A percentile compares a stretch with the other conserved stretches of the same genome.
Evolutionary conservation across 352 stramenopile species (phyloP).

Genomic region (Phytophthora fragariaefolia): DNA sequence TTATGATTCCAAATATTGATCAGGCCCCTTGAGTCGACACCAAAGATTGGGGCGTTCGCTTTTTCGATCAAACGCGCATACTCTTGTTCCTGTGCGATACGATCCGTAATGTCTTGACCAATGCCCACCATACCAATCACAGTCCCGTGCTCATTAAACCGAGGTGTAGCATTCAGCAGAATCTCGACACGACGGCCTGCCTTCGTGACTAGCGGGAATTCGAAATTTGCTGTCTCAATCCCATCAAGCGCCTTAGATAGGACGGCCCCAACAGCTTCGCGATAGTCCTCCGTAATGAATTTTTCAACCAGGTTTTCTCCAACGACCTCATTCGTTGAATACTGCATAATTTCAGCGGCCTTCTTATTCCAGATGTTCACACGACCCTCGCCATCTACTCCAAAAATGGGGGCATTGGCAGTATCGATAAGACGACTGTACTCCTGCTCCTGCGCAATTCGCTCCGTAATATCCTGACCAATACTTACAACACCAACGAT

Average conservation of each 20-base stretch:
- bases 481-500: constrained; percentile 88
- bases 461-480: constrained; percentile 85
- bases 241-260: constrained; percentile 68
- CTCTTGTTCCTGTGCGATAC: constrained; percentile 78
- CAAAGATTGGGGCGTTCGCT: constrained; percentile 92
- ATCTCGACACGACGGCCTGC: constrained; percentile 80
- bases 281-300: constrained; percentile 89
- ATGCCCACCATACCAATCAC: constrained; percentile 92
- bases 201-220: constrained; percentile 89
- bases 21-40: constrained; percentile 72
- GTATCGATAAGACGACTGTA: constrained; percentile 90
- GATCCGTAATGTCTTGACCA: constrained; percentile 84
- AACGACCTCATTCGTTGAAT: constrained; percentile 89
- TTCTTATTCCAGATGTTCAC: constrained; percentile 95
- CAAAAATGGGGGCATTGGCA: constrained; percentile 91
- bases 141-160: constrained; percentile 79
- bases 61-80: constrained; percentile 90
- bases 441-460: constrained; percentile 92
- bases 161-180: constrained; percentile 84
- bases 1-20: constrained; percentile 95
- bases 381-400: constrained; percentile 76
- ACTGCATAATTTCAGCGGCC: constrained; percentile 91
- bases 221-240: constrained; percentile 81
- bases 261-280: constrained; percentile 62
- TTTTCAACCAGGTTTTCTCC: constrained; percentile 89